A percentile compares a stretch with the other conserved stretches of the same genome.
Evolutionary conservation across 768 basidiomycete species (phyloP).

Genomic region (Leccinum incarnatum): DNA sequence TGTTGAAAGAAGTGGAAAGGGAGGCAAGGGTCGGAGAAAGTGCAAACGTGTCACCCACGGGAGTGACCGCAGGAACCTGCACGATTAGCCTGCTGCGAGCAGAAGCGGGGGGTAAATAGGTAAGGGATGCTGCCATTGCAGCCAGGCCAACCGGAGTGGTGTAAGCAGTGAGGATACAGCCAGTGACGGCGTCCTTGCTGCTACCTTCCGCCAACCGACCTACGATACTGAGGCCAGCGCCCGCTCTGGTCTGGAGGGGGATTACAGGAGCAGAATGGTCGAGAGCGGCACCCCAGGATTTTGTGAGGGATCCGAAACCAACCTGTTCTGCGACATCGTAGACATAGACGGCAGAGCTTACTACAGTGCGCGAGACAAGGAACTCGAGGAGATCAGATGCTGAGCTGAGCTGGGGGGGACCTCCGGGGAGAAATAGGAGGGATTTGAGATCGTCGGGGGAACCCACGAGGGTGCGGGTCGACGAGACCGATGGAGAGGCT

Average conservation of each 20-base stretch:
- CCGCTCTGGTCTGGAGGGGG: slow-evolving; percentile 76
- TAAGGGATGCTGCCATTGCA: slow-evolving; percentile 76
- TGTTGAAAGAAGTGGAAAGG: slow-evolving; percentile 54
- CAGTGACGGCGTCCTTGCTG: slow-evolving; percentile 59
- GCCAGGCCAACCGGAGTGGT: slow-evolving; percentile 83
- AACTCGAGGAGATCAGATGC: slow-evolving; percentile 69
- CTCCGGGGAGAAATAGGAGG: slow-evolving; percentile 2
- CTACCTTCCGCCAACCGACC: slow-evolving; percentile 80
- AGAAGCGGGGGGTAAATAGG: slow-evolving; percentile 63
- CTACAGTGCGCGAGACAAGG: slow-evolving; percentile 51
- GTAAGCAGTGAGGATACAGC: slow-evolving; percentile 69
- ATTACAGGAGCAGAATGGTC: slow-evolving; percentile 52
- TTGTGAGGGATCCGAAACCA: slow-evolving; percentile 76
- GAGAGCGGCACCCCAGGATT: slow-evolving; percentile 52
- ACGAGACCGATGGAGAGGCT: slow-evolving; percentile 4
- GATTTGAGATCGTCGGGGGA: slow-evolving; percentile 32
- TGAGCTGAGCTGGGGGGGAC: slow-evolving; percentile 23
- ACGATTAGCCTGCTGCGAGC: slow-evolving; percentile 69
- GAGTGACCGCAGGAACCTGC: slow-evolving; percentile 76
- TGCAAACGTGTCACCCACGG: slow-evolving; percentile 60
- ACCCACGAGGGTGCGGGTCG: slow-evolving; percentile 35
- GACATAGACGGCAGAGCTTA: slow-evolving; percentile 69
- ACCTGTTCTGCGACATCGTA: slow-evolving; percentile 82
- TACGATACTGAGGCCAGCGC: slow-evolving; percentile 77
- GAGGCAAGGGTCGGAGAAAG: slow-evolving; percentile 77